Base-by-base conservation (phyloP, 495 filamentous ascomycete genomes). In the Penicillium mononematosum region DNA sequence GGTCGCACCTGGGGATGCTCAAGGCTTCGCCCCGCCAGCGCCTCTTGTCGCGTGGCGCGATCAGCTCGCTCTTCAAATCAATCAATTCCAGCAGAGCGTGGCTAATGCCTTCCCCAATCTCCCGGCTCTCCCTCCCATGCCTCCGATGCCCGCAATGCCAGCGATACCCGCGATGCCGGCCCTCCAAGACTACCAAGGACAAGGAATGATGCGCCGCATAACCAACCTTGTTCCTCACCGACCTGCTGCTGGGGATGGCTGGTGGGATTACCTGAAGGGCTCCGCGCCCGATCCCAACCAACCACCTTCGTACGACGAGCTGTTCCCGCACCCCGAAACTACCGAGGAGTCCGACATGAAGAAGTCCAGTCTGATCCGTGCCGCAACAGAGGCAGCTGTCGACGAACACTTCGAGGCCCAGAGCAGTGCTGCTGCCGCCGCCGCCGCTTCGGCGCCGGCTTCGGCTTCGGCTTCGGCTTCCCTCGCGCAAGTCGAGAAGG, bases 291-390 rank as follows among this genome's bases (percentile, higher is more conserved):
- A 61, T 50, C 67, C 70, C 38, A 72, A 69, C 4, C 67, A 75
- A 27, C 90, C 90, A 6, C 90, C 91, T 32, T 83, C 91, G 5
- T 96, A 96, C 57, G 84, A 91, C 50, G 90, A 92, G 20, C 80
- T 95, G 27, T 96, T 84, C 65, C 90, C 90, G 5, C 70, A 73
- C 6, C 70, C 80, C 36, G 74, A 77, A 22, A 63, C 61, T 38
- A 65, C 69, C 49, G 65, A 77, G 14, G 75, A 76, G 44, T 60
- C 74, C 6, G 80, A 84, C 39, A 75, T 76, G 17, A 90, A 92
- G 73, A 85, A 85, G 68, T 65, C 78, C 10, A 81, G 84, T 16
- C 78, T 83, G 24, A 67, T 84, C 4, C 75, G 78, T 44, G 88
- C 88, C 10, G 80, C 85, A 7, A 81, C 82, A 4, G 88, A 92